These are phyloP conservation scores for Sclerotinia sclerotiorum DNA, from an alignment of 2,329 filamentous ascomycete genomes.

Conservation along the genomic window DNA sequence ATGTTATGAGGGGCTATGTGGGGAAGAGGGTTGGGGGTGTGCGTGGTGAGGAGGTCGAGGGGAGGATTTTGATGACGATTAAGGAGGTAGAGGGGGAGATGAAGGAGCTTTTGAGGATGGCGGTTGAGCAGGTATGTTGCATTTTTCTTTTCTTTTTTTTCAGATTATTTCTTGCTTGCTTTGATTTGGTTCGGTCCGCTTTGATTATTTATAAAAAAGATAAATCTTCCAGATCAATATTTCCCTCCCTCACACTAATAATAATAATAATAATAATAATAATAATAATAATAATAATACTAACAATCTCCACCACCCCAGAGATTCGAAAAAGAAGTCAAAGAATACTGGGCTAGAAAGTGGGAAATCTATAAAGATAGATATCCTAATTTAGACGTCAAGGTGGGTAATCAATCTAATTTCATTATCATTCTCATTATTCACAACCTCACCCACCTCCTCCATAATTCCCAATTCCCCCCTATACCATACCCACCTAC, in stretches of 20 bases:
- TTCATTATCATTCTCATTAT: too few species aligned
- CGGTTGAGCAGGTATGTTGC: conserved; percentile 8
- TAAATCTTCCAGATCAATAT: too few species aligned
- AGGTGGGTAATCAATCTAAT: not conserved
- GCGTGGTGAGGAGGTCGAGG: not conserved
- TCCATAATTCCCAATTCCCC: too few species aligned
- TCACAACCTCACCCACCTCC: too few species aligned
- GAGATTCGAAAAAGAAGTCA: not conserved
- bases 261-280: too few species aligned
- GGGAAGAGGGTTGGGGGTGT: not conserved
- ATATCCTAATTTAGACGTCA: not conserved
- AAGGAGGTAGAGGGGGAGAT: conserved; percentile 1
- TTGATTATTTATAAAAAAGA: too few species aligned
- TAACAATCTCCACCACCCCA: not conserved
- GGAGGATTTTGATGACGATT: not conserved
- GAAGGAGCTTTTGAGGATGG: not conserved
- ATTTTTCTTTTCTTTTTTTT: too few species aligned
- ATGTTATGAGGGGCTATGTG: not conserved
- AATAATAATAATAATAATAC: too few species aligned
- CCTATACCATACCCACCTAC: too few species aligned
- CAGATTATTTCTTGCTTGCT: too few species aligned
- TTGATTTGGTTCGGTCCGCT: too few species aligned
- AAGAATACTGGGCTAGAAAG: conserved; percentile 5
- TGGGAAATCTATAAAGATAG: not conserved
- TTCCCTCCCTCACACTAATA: too few species aligned